phyloP scores from a whole-genome alignment of 2,329 filamentous ascomycete genomes.

The Pseudogymnoascus sp. region DNA sequence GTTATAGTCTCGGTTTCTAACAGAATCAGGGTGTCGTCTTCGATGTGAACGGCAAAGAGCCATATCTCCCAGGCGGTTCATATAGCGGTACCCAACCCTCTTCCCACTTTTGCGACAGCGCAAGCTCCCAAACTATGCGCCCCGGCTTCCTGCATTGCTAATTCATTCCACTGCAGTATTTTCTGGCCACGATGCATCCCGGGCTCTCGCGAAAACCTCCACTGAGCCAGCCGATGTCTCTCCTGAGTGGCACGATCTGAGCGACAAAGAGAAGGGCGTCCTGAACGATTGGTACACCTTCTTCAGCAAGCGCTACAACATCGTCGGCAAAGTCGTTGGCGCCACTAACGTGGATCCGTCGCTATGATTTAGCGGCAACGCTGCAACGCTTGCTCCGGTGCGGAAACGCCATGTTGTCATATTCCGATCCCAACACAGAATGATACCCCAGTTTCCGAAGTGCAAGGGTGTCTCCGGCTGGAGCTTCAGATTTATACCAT shows the following conservation, averaged over 20 bases:
- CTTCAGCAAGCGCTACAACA: constrained; percentile 94
- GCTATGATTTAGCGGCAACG: background rate
- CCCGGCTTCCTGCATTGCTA: background rate
- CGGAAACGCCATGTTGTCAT: background rate
- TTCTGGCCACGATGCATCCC: constrained; percentile 90
- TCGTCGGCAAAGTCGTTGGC: constrained; percentile 62
- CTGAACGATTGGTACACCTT: constrained; percentile 92
- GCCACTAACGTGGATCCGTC: constrained; percentile 45
- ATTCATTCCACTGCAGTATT: constrained; percentile 57
- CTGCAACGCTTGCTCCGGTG: background rate
- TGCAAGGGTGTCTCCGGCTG: background rate
- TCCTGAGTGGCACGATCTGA: constrained; percentile 74
- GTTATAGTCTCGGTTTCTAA: constrained; percentile 11
- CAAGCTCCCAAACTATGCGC: background rate
- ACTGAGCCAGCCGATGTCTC: constrained; percentile 76
- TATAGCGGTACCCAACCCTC: constrained; percentile 64
- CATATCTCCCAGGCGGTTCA: constrained; percentile 72
- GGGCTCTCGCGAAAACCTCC: constrained; percentile 78
- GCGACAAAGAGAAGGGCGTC: constrained; percentile 75
- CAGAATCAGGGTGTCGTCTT: constrained; percentile 72
- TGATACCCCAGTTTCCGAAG: background rate
- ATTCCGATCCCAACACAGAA: background rate
- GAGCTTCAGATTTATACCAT: background rate
- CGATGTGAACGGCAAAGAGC: constrained; percentile 83
- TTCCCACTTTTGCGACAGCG: background rate